phyloP scores from a whole-genome alignment of 345 rosid species.

The Eucalyptus brandiana region DNA sequence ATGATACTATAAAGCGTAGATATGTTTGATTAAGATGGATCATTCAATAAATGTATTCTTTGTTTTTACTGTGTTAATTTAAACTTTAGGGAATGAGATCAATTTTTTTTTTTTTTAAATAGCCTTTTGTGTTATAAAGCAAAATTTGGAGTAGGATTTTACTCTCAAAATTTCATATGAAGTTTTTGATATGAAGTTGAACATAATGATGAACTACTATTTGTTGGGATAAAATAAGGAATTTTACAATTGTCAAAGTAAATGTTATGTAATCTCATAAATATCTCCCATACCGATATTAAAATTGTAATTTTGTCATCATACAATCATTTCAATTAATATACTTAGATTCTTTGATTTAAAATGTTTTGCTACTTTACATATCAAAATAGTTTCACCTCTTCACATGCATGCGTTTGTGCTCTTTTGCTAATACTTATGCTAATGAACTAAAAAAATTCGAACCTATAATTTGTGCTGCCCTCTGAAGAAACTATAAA shows the following conservation, averaged over 20 bases:
- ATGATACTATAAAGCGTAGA: neutral
- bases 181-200: neutral
- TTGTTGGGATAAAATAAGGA: neutral
- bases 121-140: neutral
- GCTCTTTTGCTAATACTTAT: neutral
- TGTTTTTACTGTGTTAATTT: neutral
- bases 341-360: neutral
- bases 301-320: neutral
- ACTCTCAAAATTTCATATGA: neutral
- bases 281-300: neutral
- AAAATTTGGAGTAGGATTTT: neutral
- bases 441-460: neutral
- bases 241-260: neutral
- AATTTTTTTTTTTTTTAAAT: neutral
- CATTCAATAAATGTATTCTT: neutral
- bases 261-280: neutral
- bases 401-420: neutral
- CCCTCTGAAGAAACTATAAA: neutral
- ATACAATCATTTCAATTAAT: neutral
- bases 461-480: neutral
- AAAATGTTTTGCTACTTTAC: neutral
- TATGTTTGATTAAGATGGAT: neutral
- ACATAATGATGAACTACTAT: neutral
- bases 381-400: neutral
- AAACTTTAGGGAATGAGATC: neutral